Evolutionary conservation across 768 basidiomycete species (phyloP), one percentile per base, ranked within the genome.

Genomic region (Coprinopsis cinerea): DNA sequence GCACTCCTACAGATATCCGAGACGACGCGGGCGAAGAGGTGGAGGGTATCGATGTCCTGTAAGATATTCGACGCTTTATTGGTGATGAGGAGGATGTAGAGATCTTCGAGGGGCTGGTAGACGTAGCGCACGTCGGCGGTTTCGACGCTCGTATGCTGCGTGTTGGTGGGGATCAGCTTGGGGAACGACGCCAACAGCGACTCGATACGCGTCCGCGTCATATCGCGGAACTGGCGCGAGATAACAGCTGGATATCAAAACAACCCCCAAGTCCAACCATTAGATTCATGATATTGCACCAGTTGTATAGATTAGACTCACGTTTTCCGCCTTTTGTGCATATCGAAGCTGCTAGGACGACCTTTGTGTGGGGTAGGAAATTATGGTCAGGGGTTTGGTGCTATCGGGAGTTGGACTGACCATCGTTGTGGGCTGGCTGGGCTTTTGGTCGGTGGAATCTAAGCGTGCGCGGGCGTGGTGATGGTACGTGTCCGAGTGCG

Each of bases 11-110:
- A 93, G 67, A 94, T 68, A 66, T 95, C 92, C 1, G 92, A 92
- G 13, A 96, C 92, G 41, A 96, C 86, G 27, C 95, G 85, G 1
- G 94, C 86, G 59, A 96, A 87, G 30, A 99, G 85, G 57, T 94
- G 91, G 0, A 99, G 76, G 0, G 95, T 99, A 51, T 96, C 89
- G 55, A 98, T 95, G 66, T 98, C 96, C 72, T 96, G 96, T 32
- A 99, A 73, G 60, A 98, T 98, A 62, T 99, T 99, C n/a, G 90
- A 92, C 6, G 92, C 90, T 67, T 96, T 97, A 72, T 97, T 98
- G 48, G 95, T 98, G 69, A 98, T 94, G 55, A 98, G 78, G 57
- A 98, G 77, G 53, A 98, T 95, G 69, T 97, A 98, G 22, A 98
- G 82, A 64, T 97, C 92, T 66, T 96, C 93, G 40, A 97, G 79